A percentile compares a stretch with the other conserved stretches of the same genome.
Conservation (phyloP, 108 stramenopile species). For the Chaetoceros muelleri region DNA sequence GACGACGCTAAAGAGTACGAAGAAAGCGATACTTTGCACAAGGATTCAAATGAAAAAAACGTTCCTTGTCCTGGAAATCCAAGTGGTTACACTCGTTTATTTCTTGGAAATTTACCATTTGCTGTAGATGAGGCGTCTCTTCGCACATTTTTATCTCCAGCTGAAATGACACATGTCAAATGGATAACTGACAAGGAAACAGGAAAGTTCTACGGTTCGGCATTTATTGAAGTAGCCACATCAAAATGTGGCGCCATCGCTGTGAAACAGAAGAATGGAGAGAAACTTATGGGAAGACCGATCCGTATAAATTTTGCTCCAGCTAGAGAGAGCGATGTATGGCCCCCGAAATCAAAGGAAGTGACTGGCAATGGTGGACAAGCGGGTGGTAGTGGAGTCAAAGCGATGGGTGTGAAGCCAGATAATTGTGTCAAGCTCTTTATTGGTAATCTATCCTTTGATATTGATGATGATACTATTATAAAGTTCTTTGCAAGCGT, state of each 20-base stretch:
- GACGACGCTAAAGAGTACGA: slow-evolving; percentile 9
- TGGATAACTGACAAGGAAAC: slow-evolving; percentile 85
- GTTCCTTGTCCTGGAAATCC: slow-evolving; percentile 77
- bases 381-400: slow-evolving; percentile 66
- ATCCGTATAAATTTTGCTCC: slow-evolving; percentile 90
- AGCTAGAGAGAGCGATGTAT: slow-evolving; percentile 65
- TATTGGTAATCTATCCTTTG: slow-evolving; percentile 89
- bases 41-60: slow-evolving; percentile 36
- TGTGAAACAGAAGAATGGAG: slow-evolving; percentile 53
- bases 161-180: slow-evolving; percentile 71
- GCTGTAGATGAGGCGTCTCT: slow-evolving; percentile 65
- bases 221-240: slow-evolving; percentile 69
- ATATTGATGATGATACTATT: slow-evolving; percentile 88
- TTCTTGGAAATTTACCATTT: slow-evolving; percentile 83
- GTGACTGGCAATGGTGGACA: slow-evolving; percentile 54
- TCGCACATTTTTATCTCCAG: slow-evolving; percentile 46
- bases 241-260: slow-evolving; percentile 52
- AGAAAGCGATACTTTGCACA: slow-evolving; percentile 16
- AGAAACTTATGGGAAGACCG: slow-evolving; percentile 80
- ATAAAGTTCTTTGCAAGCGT: slow-evolving; percentile 82
- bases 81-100: slow-evolving; percentile 72
- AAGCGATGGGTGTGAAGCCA: slow-evolving; percentile 81
- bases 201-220: slow-evolving; percentile 75
- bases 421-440: slow-evolving; percentile 81
- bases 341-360: slow-evolving; percentile 71